Percentiles rank a stretch among this genome's conserved stretches.
Evolutionary conservation across 2,329 filamentous ascomycete genomes (phyloP).

Genomic region (Calonectria crousiana): DNA sequence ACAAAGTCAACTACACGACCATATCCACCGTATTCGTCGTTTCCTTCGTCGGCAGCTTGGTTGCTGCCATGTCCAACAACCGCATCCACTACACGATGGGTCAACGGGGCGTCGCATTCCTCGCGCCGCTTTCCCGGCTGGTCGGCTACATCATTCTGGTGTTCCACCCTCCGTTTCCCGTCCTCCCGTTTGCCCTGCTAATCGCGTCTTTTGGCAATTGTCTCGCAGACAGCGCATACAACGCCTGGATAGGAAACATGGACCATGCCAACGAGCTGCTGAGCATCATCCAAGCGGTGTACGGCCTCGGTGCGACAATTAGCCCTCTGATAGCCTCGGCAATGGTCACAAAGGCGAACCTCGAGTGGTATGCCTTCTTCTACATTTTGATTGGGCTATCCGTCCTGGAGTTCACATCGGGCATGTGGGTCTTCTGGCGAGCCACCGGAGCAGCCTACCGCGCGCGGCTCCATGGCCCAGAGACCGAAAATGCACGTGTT

Average conservation of each 20-base stretch:
- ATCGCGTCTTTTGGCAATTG: background rate
- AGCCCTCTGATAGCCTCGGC: background rate
- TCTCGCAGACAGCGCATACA: background rate
- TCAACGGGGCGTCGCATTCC: background rate
- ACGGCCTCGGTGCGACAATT: background rate
- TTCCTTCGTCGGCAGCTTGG: background rate
- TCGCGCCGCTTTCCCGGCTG: background rate
- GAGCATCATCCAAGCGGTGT: background rate
- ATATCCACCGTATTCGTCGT: background rate
- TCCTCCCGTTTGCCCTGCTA: background rate
- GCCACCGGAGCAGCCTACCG: background rate
- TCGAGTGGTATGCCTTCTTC: background rate
- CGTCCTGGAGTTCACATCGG: background rate
- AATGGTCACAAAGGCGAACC: background rate
- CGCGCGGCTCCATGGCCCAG: background rate
- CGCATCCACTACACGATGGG: background rate
- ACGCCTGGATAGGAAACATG: slow-evolving; percentile 6
- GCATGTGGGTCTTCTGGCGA: background rate
- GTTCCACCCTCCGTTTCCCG: background rate
- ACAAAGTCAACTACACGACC: background rate
- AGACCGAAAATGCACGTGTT: background rate
- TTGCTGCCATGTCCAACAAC: background rate
- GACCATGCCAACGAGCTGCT: background rate
- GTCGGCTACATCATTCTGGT: background rate
- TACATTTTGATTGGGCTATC: background rate